Evolutionary conservation across 495 filamentous ascomycete species (phyloP), one percentile per base, ranked within the genome.

Genomic region (Bryoglossum gracile): DNA sequence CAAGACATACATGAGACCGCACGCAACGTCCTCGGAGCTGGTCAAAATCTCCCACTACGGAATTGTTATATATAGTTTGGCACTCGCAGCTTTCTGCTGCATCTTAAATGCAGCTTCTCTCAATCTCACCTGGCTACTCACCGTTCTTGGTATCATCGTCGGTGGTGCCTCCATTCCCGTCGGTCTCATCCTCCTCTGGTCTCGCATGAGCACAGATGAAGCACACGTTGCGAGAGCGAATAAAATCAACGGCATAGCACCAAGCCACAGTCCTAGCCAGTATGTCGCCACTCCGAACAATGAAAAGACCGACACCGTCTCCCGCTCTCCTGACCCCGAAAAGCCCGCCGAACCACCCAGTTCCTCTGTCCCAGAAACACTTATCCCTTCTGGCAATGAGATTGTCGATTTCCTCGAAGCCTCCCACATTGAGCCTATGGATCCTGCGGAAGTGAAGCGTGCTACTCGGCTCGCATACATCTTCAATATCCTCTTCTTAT

Each of bases 1-100:
- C 62, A 71, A 73, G 51, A 70, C 67, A 3, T 78, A 78, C 56
- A 61, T 72, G 55, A 72, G 70, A 10, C 73, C 70, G 11, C 47
- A 51, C 23, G 67, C 73, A 10, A 63, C 62, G 3, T 65, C 68
- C 5, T 57, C 60, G 4, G 58, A 67, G 14, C 62, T 81, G 3
- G 67, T 79, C 33, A 58, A 58, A 22, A 62, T 75, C 42, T 71
- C 67, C 42, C 75, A 78, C 55, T 59, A 59, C 43, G 62, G 61
- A 23, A 70, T 81, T 41, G 58, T 65, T 5, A 14, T 70, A 17
- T 81, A 71, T 53, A 70, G 64, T 8, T 18, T 78, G 4, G 61
- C 75, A 18, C 65, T 77, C 25, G 56, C 56, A 21, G 69, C 72
- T 0, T 56, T 56, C 42, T 53, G 43, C 22, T 53, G 50, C 35